Conservation (phyloP, 208 protist species). For the Leishmania major region DNA sequence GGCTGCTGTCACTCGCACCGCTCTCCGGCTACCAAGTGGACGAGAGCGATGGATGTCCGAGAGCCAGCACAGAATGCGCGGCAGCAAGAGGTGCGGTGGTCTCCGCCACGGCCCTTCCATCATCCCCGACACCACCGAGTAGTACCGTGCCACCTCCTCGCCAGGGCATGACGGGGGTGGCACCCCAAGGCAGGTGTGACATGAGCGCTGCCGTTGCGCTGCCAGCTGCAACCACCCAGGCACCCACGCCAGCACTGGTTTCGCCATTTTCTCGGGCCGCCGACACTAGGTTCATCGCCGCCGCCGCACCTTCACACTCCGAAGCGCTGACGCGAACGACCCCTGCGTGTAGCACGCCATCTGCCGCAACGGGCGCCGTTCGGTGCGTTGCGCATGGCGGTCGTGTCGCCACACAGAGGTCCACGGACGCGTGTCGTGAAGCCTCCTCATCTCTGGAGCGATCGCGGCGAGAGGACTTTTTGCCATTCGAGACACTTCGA, state of each 20-base stretch:
- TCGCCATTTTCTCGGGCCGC: neutral
- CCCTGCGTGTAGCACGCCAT: neutral
- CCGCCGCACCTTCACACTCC: neutral
- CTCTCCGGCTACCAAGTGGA: neutral
- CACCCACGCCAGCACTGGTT: neutral
- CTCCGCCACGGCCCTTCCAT: neutral
- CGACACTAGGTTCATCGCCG: neutral
- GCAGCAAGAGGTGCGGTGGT: neutral
- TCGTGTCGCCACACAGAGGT: neutral
- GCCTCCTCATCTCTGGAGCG: neutral
- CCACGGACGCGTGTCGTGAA: neutral
- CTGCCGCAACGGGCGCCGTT: neutral
- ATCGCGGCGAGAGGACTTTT: neutral
- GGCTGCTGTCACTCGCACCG: neutral
- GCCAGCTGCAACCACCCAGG: neutral
- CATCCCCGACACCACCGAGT: neutral
- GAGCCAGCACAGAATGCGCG: neutral
- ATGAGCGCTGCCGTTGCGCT: neutral
- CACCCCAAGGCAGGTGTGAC: neutral
- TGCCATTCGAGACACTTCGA: no score
- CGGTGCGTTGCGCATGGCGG: neutral
- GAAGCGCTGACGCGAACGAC: neutral
- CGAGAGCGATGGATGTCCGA: neutral
- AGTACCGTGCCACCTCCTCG: neutral
- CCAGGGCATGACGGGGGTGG: neutral